Percentiles rank a stretch among this genome's conserved stretches.
Evolutionary conservation across 176 grass and related monocot species (phyloP).

Genomic region (Oryza officinalis): DNA sequence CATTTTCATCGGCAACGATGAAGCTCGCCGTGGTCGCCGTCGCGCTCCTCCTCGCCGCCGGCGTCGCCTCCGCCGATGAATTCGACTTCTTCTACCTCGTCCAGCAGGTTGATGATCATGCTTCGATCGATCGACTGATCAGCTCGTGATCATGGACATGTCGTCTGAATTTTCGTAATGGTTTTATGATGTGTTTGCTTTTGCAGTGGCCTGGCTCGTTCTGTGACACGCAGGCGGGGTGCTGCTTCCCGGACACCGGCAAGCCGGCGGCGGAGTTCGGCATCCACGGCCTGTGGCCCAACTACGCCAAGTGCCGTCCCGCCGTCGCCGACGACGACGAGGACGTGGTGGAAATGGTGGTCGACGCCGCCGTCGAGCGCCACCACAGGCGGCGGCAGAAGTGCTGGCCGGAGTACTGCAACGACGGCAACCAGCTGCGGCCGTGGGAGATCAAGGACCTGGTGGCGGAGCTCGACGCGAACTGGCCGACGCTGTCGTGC

Average conservation of each 20-base stretch:
- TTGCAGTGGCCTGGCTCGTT: slow-evolving; percentile 78
- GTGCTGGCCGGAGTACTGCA: slow-evolving; percentile 54
- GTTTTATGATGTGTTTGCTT: not conserved
- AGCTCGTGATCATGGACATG: not conserved
- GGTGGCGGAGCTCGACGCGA: slow-evolving; percentile 25
- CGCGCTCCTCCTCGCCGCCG: slow-evolving; percentile 33
- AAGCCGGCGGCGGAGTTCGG: slow-evolving; percentile 68
- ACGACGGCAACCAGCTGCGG: slow-evolving; percentile 5
- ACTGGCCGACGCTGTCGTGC: slow-evolving; percentile 78
- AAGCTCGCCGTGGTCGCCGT: slow-evolving; percentile 42
- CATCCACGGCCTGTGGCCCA: slow-evolving; percentile 87
- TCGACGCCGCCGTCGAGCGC: not conserved
- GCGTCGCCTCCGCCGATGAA: slow-evolving; percentile 41
- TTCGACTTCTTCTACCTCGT: slow-evolving; percentile 97
- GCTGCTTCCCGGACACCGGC: slow-evolving; percentile 66
- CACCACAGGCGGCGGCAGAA: not conserved
- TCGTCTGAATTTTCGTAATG: not conserved
- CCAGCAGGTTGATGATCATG: slow-evolving; percentile 53
- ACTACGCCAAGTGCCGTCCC: slow-evolving; percentile 54
- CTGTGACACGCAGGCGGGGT: slow-evolving; percentile 52
- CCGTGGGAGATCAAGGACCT: slow-evolving; percentile 52
- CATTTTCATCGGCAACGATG: slow-evolving; percentile 10
- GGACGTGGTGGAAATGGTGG: not conserved
- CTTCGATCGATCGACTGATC: not conserved
- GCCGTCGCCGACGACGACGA: not conserved